Evolutionary conservation across 2,329 filamentous ascomycete genomes (phyloP).

Genomic region (Elsinoe fawcettii): DNA sequence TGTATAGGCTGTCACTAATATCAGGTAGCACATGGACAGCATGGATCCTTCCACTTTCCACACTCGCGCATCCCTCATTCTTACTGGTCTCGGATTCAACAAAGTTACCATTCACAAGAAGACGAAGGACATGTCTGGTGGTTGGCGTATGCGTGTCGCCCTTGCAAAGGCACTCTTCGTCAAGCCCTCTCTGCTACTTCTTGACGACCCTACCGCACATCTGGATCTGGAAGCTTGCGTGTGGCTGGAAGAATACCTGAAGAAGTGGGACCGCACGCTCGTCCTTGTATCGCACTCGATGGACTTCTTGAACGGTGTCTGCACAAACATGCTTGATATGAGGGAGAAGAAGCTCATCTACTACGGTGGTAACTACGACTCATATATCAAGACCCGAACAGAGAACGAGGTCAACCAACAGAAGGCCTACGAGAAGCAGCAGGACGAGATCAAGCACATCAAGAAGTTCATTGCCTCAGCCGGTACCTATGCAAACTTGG

Average conservation of each 20-base stretch:
- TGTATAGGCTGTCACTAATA: neutral
- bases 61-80: constrained; percentile 88
- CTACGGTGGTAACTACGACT: constrained; percentile 99
- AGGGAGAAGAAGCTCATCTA: constrained; percentile 79
- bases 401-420: constrained; percentile 98
- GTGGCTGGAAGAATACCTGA: constrained; percentile 98
- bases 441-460: constrained; percentile 98
- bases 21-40: constrained; percentile 77
- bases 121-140: constrained; percentile 99
- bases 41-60: constrained; percentile 98
- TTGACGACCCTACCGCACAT: constrained; percentile 97
- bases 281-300: constrained; percentile 95
- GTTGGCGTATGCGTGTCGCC: constrained; percentile 99
- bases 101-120: constrained; percentile 97
- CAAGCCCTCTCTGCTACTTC: constrained; percentile 88
- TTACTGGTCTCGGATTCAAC: constrained; percentile 99
- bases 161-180: constrained; percentile 97
- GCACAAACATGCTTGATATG: constrained; percentile 98
- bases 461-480: constrained; percentile 99
- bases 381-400: constrained; percentile 81
- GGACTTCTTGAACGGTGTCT: constrained; percentile 99
- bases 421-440: constrained; percentile 98
- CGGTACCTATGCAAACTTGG: constrained; percentile 99
- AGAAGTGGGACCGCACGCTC: constrained; percentile 98
- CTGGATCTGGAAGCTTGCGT: constrained; percentile 98